Evolutionary conservation across 2,329 filamentous ascomycete species (phyloP).

Genomic region (Alternaria triticina): DNA sequence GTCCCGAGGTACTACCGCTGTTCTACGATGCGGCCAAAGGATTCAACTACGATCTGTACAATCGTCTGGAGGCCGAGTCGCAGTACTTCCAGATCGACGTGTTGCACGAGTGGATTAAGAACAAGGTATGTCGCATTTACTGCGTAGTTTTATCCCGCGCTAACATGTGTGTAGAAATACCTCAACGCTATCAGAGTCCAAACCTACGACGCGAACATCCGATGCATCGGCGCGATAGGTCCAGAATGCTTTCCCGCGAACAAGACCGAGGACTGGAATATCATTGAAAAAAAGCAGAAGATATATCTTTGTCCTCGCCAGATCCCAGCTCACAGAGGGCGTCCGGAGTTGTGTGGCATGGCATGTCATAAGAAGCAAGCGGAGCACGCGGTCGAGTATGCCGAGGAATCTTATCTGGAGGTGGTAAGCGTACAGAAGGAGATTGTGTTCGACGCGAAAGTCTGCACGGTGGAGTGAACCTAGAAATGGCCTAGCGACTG

Average conservation of each 20-base stretch:
- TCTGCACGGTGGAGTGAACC: background rate
- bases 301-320: constrained; percentile 23
- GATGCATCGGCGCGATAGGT: background rate
- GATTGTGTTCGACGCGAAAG: constrained; percentile 5
- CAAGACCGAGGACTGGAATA: background rate
- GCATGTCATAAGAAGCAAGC: background rate
- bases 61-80: constrained; percentile 41
- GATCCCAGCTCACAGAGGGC: constrained; percentile 13
- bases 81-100: constrained; percentile 41
- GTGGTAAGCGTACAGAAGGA: constrained; percentile 15
- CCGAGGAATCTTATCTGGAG: constrained; percentile 9
- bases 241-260: background rate
- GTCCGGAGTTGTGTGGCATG: background rate
- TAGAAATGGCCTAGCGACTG: no score
- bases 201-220: background rate
- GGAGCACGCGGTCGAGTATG: constrained; percentile 6
- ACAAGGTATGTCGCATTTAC: background rate
- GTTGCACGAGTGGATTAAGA: constrained; percentile 42
- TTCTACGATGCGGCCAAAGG: constrained; percentile 41
- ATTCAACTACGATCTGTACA: constrained; percentile 47
- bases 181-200: constrained; percentile 24
- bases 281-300: background rate
- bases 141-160: no score
- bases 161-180: constrained; percentile 19
- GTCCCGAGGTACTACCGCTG: constrained; percentile 29